phyloP scores from a whole-genome alignment of 768 basidiomycete genomes.

The Suillus subluteus region DNA sequence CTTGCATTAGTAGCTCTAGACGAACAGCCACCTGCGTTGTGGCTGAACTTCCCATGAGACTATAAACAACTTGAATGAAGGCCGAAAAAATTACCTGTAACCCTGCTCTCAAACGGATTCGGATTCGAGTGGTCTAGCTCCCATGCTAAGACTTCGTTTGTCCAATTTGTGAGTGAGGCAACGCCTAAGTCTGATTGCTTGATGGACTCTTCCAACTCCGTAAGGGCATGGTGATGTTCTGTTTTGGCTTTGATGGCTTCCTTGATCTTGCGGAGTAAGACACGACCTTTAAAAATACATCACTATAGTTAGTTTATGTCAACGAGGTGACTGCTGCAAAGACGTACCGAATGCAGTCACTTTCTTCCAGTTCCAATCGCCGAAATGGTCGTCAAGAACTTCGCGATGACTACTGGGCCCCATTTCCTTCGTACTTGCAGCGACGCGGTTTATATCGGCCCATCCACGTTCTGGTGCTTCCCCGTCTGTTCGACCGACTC shows the following conservation, averaged over 20 bases:
- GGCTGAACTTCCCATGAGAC: conserved; percentile 11
- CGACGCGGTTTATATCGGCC: conserved; percentile 34
- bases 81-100: conserved; percentile 7
- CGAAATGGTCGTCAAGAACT: conserved; percentile 38
- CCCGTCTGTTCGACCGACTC: conserved; percentile 36
- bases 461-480: conserved; percentile 42
- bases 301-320: not conserved
- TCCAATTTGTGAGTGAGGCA: conserved; percentile 24
- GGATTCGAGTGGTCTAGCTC: conserved; percentile 22
- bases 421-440: conserved; percentile 39
- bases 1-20: conserved; percentile 28
- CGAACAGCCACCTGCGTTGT: conserved; percentile 19
- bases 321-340: not conserved
- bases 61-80: conserved; percentile 9
- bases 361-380: conserved; percentile 40
- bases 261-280: conserved; percentile 1
- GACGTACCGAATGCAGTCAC: conserved; percentile 26
- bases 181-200: not conserved
- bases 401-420: conserved; percentile 34
- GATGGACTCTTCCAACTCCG: conserved; percentile 1
- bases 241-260: conserved; percentile 6
- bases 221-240: not conserved
- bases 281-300: not conserved
- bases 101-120: conserved; percentile 26
- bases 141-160: conserved; percentile 22